Conservation (phyloP, 2,329 filamentous ascomycete species). For the Paecilomyces niveus region DNA sequence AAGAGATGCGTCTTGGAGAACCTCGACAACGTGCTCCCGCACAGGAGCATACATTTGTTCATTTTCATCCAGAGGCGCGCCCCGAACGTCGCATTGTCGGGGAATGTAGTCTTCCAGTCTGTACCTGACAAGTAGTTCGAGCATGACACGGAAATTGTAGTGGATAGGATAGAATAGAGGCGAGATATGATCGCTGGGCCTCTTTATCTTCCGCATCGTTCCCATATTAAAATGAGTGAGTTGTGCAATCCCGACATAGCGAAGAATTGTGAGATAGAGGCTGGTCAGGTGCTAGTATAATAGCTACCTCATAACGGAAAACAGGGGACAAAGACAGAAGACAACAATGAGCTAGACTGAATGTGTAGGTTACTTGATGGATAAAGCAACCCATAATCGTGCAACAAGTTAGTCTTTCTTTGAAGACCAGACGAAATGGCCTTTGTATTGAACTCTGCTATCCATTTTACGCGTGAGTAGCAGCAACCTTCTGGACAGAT, state of each 20-base stretch:
- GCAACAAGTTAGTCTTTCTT: not conserved
- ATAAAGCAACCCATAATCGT: not conserved
- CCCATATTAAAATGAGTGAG: not conserved
- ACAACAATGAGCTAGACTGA: not conserved
- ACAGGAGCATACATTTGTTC: constrained; percentile 2
- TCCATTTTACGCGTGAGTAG: not conserved
- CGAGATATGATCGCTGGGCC: not conserved
- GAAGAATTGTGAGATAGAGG: too few species aligned
- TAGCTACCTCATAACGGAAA: not conserved
- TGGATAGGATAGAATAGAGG: constrained; percentile 4
- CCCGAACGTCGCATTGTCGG: not conserved
- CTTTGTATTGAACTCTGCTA: not conserved
- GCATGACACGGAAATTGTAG: constrained; percentile 7
- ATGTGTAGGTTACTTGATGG: not conserved
- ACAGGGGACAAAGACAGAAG: not conserved
- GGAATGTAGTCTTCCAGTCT: not conserved
- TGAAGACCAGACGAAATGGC: not conserved
- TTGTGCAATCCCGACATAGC: not conserved
- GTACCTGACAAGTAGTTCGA: constrained; percentile 11
- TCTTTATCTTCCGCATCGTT: not conserved
- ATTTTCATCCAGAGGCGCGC: not conserved
- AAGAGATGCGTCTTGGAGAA: constrained; percentile 3
- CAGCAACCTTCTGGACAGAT: not conserved
- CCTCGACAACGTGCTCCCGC: constrained; percentile 5
- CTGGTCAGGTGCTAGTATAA: not conserved